Evolutionary conservation across 169 alveolate genomes (phyloP).

Genomic region (Babesia microti): DNA sequence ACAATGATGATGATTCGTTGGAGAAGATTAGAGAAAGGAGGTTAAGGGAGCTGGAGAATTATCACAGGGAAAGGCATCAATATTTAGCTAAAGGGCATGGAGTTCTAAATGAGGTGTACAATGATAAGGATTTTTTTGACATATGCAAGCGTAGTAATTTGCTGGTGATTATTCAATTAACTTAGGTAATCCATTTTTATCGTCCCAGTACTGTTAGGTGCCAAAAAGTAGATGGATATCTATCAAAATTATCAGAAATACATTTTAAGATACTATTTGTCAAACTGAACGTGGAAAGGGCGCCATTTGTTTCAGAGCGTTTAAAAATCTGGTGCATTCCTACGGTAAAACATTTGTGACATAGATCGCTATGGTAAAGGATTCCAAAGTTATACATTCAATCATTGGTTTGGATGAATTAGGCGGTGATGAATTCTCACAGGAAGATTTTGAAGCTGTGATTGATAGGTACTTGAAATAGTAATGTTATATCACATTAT

Average conservation of each 20-base stretch:
- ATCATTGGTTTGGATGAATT: conserved; percentile 61
- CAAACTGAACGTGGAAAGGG: conserved; percentile 53
- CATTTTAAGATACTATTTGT: conserved; percentile 50
- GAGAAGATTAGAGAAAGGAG: conserved; percentile 52
- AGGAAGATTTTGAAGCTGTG: conserved; percentile 15
- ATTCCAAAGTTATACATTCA: conserved; percentile 57
- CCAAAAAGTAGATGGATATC: conserved; percentile 46
- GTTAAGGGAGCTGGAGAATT: conserved; percentile 46
- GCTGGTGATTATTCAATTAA: conserved; percentile 8
- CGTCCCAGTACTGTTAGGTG: conserved; percentile 63
- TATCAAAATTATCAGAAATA: conserved; percentile 40
- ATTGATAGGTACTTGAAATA: conserved; percentile 29
- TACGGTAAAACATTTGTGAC: conserved; percentile 29
- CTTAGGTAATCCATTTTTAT: conserved; percentile 57
- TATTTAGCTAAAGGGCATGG: conserved; percentile 55
- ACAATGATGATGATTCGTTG: conserved; percentile 52
- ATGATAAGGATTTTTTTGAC: conserved; percentile 59
- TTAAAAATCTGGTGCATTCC: conserved; percentile 68
- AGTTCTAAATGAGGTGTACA: conserved; percentile 46
- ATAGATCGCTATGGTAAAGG: conserved; percentile 48
- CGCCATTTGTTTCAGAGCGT: conserved; percentile 62
- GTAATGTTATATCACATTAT: conserved; percentile 5
- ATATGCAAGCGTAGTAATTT: conserved; percentile 34
- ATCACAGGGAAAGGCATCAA: conserved; percentile 39
- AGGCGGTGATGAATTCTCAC: conserved; percentile 44